A percentile compares a stretch with the other conserved stretches of the same genome.
phyloP scores from a whole-genome alignment of 768 basidiomycete genomes.

The Imleria badia region DNA sequence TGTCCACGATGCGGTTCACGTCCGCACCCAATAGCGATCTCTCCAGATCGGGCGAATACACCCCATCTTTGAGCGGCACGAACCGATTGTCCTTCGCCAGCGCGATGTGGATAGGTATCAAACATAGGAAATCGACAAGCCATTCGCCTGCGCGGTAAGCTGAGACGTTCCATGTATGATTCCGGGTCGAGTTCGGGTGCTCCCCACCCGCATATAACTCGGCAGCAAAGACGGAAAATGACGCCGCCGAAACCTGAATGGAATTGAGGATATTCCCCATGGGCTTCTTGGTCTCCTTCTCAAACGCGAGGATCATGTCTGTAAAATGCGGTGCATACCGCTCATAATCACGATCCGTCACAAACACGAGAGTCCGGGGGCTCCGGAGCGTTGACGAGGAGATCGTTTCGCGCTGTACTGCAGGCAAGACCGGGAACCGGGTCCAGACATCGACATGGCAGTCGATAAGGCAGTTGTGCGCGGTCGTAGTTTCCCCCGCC shows the following conservation, averaged over 20 bases:
- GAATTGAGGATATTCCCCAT: constrained; percentile 43
- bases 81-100: constrained; percentile 60
- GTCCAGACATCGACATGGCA: constrained; percentile 60
- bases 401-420: constrained; percentile 47
- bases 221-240: constrained; percentile 29
- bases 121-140: constrained; percentile 58
- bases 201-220: constrained; percentile 4
- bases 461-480: constrained; percentile 53
- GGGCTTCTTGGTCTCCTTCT: constrained; percentile 52
- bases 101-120: constrained; percentile 66
- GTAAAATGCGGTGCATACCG: constrained; percentile 44
- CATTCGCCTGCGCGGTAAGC: constrained; percentile 54
- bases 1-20: constrained; percentile 55
- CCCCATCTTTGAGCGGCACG: constrained; percentile 58
- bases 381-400: constrained; percentile 33
- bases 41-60: constrained; percentile 50
- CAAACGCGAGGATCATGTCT: constrained; percentile 46
- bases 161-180: constrained; percentile 33
- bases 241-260: constrained; percentile 34
- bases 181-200: neutral
- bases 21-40: constrained; percentile 57
- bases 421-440: constrained; percentile 57
- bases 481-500: constrained; percentile 14
- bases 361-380: constrained; percentile 41
- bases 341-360: constrained; percentile 38